phyloP scores from a whole-genome alignment of 805 yeast genomes.

The Candida verbasci region DNA sequence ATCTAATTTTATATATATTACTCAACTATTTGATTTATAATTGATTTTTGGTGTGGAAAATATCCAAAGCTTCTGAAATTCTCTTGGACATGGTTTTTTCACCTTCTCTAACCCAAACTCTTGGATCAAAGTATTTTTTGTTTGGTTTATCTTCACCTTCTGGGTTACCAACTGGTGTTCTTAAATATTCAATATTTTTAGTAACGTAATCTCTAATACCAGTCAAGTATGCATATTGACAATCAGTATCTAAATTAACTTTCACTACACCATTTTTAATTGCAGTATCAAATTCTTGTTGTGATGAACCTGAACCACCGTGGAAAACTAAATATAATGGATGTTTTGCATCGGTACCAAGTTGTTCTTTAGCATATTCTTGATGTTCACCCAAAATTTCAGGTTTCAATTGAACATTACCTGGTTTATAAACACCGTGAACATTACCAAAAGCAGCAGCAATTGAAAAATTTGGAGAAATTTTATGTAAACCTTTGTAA shows the following conservation, averaged over 20 bases:
- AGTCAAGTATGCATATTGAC: constrained; percentile 93
- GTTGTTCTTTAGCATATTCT: constrained; percentile 71
- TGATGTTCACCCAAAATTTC: constrained; percentile 95
- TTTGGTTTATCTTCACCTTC: constrained; percentile 98
- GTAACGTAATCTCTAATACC: constrained; percentile 98
- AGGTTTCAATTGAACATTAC: constrained; percentile 93
- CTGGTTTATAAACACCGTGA: constrained; percentile 99
- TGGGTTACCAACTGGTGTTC: constrained; percentile 95
- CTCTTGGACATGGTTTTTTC: constrained; percentile 95
- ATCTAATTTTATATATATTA: background rate
- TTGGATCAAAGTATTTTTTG: constrained; percentile 99
- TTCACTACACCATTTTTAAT: constrained; percentile 94
- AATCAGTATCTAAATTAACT: constrained; percentile 98
- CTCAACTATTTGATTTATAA: constrained; percentile 26
- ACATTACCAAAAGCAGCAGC: constrained; percentile 99
- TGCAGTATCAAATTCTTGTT: constrained; percentile 85
- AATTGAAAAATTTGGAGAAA: constrained; percentile 96
- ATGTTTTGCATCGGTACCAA: constrained; percentile 46
- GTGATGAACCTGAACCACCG: constrained; percentile 99
- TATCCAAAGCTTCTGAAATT: constrained; percentile 74
- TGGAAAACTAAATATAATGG: constrained; percentile 98
- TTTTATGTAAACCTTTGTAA: constrained; percentile 82
- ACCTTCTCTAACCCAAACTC: constrained; percentile 99
- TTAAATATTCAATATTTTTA: constrained; percentile 90
- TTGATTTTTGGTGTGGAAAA: constrained; percentile 78